phyloP scores from a whole-genome alignment of 139 green algal species.

The Pseudopediastrum boryanum region DNA sequence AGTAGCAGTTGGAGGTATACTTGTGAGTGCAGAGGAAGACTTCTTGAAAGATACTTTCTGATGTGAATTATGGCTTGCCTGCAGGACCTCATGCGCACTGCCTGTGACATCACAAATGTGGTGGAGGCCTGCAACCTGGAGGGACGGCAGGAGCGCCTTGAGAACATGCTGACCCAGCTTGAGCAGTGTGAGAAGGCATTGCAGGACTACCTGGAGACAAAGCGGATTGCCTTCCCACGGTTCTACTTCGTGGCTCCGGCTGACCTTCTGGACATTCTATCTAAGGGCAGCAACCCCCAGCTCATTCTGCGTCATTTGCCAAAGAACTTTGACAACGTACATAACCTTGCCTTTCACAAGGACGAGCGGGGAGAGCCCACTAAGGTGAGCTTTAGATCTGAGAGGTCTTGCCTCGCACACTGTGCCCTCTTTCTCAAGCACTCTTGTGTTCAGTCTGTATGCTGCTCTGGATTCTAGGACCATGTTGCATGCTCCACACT shows the following conservation, averaged over 20 bases:
- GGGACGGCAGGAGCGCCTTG: constrained; percentile 86
- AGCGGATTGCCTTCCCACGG: constrained; percentile 89
- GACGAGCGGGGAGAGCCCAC: constrained; percentile 59
- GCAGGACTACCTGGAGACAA: constrained; percentile 93
- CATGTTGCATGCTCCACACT: too few species aligned
- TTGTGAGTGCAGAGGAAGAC: too few species aligned
- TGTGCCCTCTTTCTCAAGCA: too few species aligned
- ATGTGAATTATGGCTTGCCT: too few species aligned
- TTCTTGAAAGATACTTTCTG: too few species aligned
- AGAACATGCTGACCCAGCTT: constrained; percentile 85
- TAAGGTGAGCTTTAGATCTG: constrained; percentile 35
- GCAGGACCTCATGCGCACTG: constrained; percentile 77
- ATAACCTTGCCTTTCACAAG: constrained; percentile 85
- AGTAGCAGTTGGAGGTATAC: too few species aligned
- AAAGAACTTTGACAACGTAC: constrained; percentile 93
- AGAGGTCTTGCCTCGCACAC: not conserved
- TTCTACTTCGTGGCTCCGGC: constrained; percentile 95
- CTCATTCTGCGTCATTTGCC: constrained; percentile 86
- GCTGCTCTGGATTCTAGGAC: too few species aligned
- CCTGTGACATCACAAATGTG: constrained; percentile 79
- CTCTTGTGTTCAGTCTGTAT: too few species aligned
- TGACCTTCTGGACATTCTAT: constrained; percentile 93
- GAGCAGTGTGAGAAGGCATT: constrained; percentile 95
- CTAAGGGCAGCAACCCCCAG: constrained; percentile 86
- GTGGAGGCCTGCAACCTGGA: constrained; percentile 91